These are phyloP conservation scores for Didymellaceae sp. DNA, from an alignment of 2,329 filamentous ascomycete genomes.

Conservation along the genomic window DNA sequence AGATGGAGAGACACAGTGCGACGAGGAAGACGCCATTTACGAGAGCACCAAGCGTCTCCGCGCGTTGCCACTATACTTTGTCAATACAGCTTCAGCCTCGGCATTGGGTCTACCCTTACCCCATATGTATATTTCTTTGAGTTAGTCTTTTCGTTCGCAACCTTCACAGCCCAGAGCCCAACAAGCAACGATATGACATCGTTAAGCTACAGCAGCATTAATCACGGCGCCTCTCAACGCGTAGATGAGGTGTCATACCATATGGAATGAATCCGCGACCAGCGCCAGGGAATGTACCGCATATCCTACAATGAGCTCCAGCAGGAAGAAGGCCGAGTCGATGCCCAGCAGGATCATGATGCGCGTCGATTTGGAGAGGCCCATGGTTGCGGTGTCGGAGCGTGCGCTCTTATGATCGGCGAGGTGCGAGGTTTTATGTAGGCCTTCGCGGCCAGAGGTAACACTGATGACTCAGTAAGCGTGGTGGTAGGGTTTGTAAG, in stretches of 20 bases:
- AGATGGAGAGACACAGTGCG: slow-evolving; percentile 93
- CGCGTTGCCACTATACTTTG: slow-evolving; percentile 80
- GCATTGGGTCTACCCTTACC: slow-evolving; percentile 60
- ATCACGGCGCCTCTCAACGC: slow-evolving; percentile 18
- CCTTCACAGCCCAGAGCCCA: slow-evolving; percentile 92
- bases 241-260: slow-evolving; percentile 63
- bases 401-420: slow-evolving; percentile 7
- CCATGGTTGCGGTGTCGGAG: slow-evolving; percentile 62
- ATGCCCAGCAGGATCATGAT: slow-evolving; percentile 93
- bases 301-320: slow-evolving; percentile 85
- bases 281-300: slow-evolving; percentile 88
- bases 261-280: slow-evolving; percentile 97
- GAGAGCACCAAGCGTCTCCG: slow-evolving; percentile 93
- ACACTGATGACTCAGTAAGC: background rate
- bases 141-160: slow-evolving; percentile 77
- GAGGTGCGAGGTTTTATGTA: background rate
- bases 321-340: slow-evolving; percentile 85
- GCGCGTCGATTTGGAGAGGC: slow-evolving; percentile 87
- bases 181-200: slow-evolving; percentile 95
- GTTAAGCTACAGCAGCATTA: slow-evolving; percentile 69
- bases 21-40: slow-evolving; percentile 98
- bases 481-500: background rate
- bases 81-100: slow-evolving; percentile 20
- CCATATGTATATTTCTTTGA: slow-evolving; percentile 96
- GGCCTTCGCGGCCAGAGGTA: slow-evolving; percentile 10